Evolutionary conservation across 2,329 filamentous ascomycete genomes (phyloP), one percentile per base, ranked within the genome.

Genomic region (Microcyclospora pomicola): DNA sequence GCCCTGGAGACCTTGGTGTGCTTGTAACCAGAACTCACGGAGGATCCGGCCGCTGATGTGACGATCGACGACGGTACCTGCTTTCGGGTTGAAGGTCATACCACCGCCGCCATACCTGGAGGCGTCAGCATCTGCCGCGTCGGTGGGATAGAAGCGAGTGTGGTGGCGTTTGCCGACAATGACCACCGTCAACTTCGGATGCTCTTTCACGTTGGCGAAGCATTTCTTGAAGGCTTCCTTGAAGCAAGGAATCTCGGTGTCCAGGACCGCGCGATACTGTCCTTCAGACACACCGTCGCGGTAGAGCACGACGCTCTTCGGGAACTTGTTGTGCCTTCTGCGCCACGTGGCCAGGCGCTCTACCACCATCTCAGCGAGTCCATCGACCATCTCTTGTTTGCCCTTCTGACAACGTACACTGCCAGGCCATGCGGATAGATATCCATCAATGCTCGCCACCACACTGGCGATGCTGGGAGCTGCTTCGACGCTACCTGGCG

Each of bases 131-230:
- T 60, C 47, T 1, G 52, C 42, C 2, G 62, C 50, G 1, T 64
- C 56, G 0, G 77, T 77, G 0, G 83, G 82, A 53, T 80, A 92
- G 60, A 93, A 91, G 0, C 85, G 75, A 0, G 82, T 88, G 49
- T 91, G 79, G 49, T 94, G 85, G 1, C 85, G 73, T 61, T 93
- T 93, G 16, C 85, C 84, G 0, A 85, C 85, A 2, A 92, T 68
- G 16, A 92, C 63, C 33, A 93, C 70, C 0, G 78, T 69, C 9
- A 92, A 67, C 27, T 69, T 73, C 0, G 82, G 80, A 19, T 27
- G 37, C 6, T 33, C 42, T 2, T 30, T 15, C 9, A 28, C 16
- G 15, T 42, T 36, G 6, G 40, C 37, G 9, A 31, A 88, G 0
- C 68, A 38, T 16, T 64, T 55, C 2, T 61, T 49, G 55, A 82